Base-by-base conservation (phyloP, 768 basidiomycete species). In the Termitomyces sp. region DNA sequence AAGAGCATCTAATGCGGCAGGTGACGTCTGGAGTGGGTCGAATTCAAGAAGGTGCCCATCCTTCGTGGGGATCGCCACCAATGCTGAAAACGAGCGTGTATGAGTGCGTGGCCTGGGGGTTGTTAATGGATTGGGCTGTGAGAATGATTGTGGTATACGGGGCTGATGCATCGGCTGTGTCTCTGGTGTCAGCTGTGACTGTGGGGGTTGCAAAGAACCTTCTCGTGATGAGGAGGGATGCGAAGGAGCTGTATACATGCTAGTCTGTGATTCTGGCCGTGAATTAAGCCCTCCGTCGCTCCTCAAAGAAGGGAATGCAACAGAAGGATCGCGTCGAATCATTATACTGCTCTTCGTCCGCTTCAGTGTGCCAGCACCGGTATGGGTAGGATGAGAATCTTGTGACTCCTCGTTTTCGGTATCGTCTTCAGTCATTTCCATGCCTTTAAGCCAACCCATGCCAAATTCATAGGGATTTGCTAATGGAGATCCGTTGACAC, bases 11-110 rank as follows among this genome's bases (percentile, higher is more conserved):
- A 95, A 73, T 50, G 89, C 78, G 2, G 80, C 78, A 1, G 91
- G 86, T 2, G 88, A 85, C 15, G 89, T 86, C 59, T 80, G 78
- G 45, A 95, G 74, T 9, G 93, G 93, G 64, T 96, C 89, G 66
- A 96, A 94, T 68, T 88, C 86, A 27, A 96, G 78, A n/a, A 89
- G 70, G 64, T 88, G 85, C 0, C 93, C 93, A 63, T 93, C 91
- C 42, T 80, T 83, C 0, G 87, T 92, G 5, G 89, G 85, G n/a
- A 94, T 86, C 1, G 88, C 84, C 13, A 92, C 85, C 34, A 89
- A 72, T 2, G 87, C 87, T 5, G 83, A 81, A 59, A 80, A 72
- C 37, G 78, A 70, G 58, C 73, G 68, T 27, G 73, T 64, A 64
- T 71, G 72, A 60, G 66, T 63, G 41, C 62, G 64, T 52, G 70